A percentile compares a stretch with the other conserved stretches of the same genome.
These are phyloP conservation scores for Fusarium torreyae DNA, from an alignment of 2,329 filamentous ascomycete genomes.

Conservation along the genomic window DNA sequence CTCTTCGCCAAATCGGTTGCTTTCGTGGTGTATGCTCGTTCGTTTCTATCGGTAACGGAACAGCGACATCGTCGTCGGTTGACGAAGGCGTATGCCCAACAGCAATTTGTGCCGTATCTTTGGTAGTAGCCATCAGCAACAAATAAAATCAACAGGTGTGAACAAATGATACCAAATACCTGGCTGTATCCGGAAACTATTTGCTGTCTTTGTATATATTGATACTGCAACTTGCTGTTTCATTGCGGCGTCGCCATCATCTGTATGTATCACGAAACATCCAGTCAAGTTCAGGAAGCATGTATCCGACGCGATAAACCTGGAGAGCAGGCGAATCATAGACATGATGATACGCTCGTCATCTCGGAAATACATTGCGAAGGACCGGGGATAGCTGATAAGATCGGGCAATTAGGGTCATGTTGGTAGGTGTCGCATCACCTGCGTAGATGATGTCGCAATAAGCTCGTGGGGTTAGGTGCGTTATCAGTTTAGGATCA, in stretches of 20 bases:
- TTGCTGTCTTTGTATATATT: background rate
- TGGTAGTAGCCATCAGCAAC: background rate
- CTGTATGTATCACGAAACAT: background rate
- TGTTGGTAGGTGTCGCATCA: constrained; percentile 4
- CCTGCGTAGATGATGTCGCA: constrained; percentile 4
- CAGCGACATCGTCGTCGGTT: constrained; percentile 1
- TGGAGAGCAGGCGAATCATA: background rate
- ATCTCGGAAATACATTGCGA: constrained; percentile 3
- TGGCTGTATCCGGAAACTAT: background rate
- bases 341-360: constrained; percentile 3
- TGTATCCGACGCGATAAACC: background rate
- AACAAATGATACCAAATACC: background rate
- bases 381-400: constrained; percentile 4
- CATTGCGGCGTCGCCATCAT: background rate
- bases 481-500: background rate
- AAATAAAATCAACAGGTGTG: background rate
- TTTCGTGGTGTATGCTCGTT: background rate
- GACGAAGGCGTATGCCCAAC: constrained; percentile 1
- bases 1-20: background rate
- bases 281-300: background rate
- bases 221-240: background rate
- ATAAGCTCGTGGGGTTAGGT: constrained; percentile 1
- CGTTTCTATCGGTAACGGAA: background rate
- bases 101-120: background rate
- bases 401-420: background rate